Base-by-base conservation (phyloP, 2,329 filamentous ascomycete genomes). In the Sporothrix pallida region DNA sequence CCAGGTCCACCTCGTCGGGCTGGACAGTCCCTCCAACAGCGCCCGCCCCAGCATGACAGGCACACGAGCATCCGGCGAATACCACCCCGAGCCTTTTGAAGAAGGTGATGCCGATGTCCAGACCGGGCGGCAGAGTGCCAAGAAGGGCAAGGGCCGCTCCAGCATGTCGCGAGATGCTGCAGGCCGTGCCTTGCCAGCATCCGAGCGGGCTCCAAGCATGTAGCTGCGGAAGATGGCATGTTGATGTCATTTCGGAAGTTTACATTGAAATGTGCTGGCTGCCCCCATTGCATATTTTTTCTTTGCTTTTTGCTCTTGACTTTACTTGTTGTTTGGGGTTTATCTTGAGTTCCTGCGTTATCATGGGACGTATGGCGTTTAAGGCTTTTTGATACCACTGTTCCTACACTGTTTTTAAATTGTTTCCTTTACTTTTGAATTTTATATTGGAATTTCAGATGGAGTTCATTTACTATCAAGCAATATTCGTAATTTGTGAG, bases 181-280 rank as follows among this genome's bases (percentile, higher is more conserved):
- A 20, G 87, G 88, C 54, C 82, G 88, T 71, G 79, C 80, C 56
- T 80, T 89, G 31, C 88, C 87, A 8, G 81, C 85, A 26, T 81
- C 88, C 1, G 88, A 89, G 78, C 84, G 84, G 76, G 87, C 87
- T 15, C 86, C 87, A 13, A 75, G 77, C 1, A 72, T 73, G 10
- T 52, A 31, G 26, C 13, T n/a, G 12, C 76, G 60, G 23, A n/a
- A 54, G 62, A n/a, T 15, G 68, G 7, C 50, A 52, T 37, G 31
- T 37, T 37, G 31, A 6, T 37, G 31, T 37, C 31, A 37, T 37
- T 37, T 50, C 20, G 20, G 63, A 2, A 23, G 26, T 26, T 50
- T 67, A 10, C 7, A 20, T 15, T 20, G 17, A 10, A n/a, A 42
- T 20, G 10, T 13, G 6, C 23, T 23, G 13, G 7, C n/a, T 12